phyloP scores from a whole-genome alignment of 345 rosid species.

The Chamaenerion angustifolium region DNA sequence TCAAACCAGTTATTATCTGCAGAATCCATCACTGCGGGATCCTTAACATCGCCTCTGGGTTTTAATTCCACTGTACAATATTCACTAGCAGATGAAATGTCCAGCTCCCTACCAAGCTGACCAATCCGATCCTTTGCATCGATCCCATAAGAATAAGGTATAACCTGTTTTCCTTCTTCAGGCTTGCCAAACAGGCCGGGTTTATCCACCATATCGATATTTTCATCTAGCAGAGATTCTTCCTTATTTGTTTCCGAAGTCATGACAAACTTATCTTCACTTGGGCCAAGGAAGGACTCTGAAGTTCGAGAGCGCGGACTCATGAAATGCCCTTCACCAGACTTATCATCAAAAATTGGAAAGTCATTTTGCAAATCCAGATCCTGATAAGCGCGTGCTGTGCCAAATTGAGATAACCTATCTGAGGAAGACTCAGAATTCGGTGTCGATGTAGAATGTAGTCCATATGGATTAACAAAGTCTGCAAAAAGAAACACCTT shows the following conservation, averaged over 20 bases:
- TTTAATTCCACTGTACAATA: too few relatives aligned
- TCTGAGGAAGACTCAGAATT: slow-evolving; percentile 57
- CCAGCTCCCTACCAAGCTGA: too few relatives aligned
- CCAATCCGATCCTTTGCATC: too few relatives aligned
- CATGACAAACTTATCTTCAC: slow-evolving; percentile 70
- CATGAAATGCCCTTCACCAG: slow-evolving; percentile 53
- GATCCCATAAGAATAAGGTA: too few relatives aligned
- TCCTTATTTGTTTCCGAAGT: slow-evolving; percentile 26
- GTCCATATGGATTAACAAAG: slow-evolving; percentile 84
- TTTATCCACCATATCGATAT: too few relatives aligned
- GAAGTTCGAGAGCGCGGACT: slow-evolving; percentile 44
- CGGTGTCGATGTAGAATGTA: slow-evolving; percentile 34
- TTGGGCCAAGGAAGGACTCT: slow-evolving; percentile 46
- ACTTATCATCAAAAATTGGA: slow-evolving; percentile 37
- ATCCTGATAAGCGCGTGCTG: slow-evolving; percentile 70
- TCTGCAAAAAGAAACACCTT: slow-evolving; percentile 24
- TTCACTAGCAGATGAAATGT: too few relatives aligned
- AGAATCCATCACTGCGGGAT: not conserved
- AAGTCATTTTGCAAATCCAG: slow-evolving; percentile 50
- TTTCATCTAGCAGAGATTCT: not conserved
- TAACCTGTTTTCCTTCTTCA: too few relatives aligned
- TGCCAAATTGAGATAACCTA: slow-evolving; percentile 66
- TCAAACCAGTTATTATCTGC: not conserved
- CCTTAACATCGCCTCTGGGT: too few relatives aligned
- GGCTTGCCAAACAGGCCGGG: too few relatives aligned